Conservation (phyloP, 306 rosid species). For the Cyclanthera cordifolia region DNA sequence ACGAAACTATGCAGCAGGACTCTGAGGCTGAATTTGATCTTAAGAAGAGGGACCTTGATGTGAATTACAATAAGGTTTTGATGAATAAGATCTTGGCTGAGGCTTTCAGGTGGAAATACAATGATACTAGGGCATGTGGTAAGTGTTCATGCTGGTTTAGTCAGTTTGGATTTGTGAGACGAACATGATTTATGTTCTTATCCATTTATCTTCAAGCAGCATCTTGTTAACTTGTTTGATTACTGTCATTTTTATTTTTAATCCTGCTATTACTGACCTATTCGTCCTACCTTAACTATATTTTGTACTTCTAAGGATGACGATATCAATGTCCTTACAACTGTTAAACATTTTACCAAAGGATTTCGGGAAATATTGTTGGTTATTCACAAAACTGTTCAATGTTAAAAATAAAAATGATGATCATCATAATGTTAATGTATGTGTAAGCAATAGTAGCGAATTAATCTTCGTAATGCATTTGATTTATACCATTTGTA, state of each 20-base stretch:
- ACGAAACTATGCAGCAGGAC: conserved; percentile 34
- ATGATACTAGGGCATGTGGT: conserved; percentile 28
- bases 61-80: conserved; percentile 24
- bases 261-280: no score
- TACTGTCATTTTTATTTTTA: neutral
- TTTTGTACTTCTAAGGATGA: no score
- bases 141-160: neutral
- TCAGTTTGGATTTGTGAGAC: neutral
- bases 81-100: conserved; percentile 47
- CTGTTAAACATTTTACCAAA: neutral
- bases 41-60: conserved; percentile 33
- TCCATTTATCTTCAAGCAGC: neutral
- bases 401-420: no score
- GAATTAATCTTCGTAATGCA: neutral
- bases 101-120: conserved; percentile 50
- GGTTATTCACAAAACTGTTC: neutral
- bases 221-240: neutral
- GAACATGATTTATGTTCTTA: neutral
- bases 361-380: neutral
- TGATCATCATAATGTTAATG: neutral
- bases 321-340: no score
- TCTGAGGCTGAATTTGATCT: conserved; percentile 28
- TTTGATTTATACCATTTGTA: neutral
- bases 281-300: no score
- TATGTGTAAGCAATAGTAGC: neutral